A percentile compares a stretch with the other conserved stretches of the same genome.
These are phyloP conservation scores for Meyerozyma elateridarum DNA, from an alignment of 1,139 yeast species.

Conservation along the genomic window DNA sequence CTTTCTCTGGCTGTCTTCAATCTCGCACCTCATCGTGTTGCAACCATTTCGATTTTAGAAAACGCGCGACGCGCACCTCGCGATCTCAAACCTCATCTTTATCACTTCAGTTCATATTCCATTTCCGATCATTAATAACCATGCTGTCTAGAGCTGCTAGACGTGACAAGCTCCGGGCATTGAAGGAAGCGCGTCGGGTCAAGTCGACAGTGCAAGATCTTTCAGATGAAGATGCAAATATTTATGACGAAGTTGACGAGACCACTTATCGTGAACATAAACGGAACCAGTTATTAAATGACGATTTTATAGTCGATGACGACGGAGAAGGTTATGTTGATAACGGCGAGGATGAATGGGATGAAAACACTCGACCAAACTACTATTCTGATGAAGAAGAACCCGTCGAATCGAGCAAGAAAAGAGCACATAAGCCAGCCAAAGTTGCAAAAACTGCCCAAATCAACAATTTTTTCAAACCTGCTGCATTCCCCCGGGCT, in stretches of 20 bases:
- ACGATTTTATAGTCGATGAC: slow-evolving; percentile 93
- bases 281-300: slow-evolving; percentile 75
- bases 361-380: slow-evolving; percentile 43
- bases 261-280: slow-evolving; percentile 70
- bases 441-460: slow-evolving; percentile 46
- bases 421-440: slow-evolving; percentile 31
- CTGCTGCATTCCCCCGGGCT: slow-evolving; percentile 17
- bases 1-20: neutral
- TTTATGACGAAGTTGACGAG: slow-evolving; percentile 88
- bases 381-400: slow-evolving; percentile 55
- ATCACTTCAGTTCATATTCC: slow-evolving; percentile 5
- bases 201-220: slow-evolving; percentile 25
- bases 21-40: too few species aligned
- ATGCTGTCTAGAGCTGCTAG: slow-evolving; percentile 30
- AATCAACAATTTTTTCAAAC: slow-evolving; percentile 52
- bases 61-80: slow-evolving; percentile 4
- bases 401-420: slow-evolving; percentile 21
- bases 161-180: slow-evolving; percentile 34
- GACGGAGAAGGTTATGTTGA: slow-evolving; percentile 89
- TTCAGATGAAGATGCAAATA: slow-evolving; percentile 25
- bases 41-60: too few species aligned
- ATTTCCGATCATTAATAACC: slow-evolving; percentile 4
- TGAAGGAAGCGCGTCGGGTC: slow-evolving; percentile 36
- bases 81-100: too few species aligned
- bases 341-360: slow-evolving; percentile 90